Evolutionary conservation across 352 stramenopile genomes (phyloP).

Genomic region (Globisporangium apiculatum): DNA sequence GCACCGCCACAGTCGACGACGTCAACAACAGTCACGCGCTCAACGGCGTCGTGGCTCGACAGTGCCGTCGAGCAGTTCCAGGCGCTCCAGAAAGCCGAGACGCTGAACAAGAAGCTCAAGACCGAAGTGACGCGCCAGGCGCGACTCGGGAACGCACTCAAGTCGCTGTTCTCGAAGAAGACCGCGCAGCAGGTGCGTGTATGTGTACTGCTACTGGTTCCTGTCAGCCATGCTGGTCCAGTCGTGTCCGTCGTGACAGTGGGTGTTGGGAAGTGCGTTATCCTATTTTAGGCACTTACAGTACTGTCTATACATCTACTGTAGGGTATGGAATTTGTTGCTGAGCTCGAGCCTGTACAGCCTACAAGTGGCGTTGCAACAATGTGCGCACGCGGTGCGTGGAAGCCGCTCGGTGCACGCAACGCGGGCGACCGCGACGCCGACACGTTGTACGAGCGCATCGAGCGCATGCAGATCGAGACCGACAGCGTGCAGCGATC

Average conservation of each 20-base stretch:
- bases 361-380: neutral
- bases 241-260: too few relatives aligned
- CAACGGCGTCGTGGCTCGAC: conserved; percentile 7
- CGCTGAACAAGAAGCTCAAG: conserved; percentile 8
- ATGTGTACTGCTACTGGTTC: too few relatives aligned
- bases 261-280: too few relatives aligned
- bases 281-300: too few relatives aligned
- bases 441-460: conserved; percentile 7
- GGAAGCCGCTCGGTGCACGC: neutral
- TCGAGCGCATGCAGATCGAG: conserved; percentile 10
- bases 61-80: conserved; percentile 8
- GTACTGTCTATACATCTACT: neutral
- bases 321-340: conserved; percentile 3
- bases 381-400: neutral
- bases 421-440: neutral
- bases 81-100: conserved; percentile 7
- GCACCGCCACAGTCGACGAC: too few relatives aligned
- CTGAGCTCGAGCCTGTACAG: conserved; percentile 1
- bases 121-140: conserved; percentile 5
- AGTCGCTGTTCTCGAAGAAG: conserved; percentile 9
- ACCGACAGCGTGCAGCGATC: conserved; percentile 5
- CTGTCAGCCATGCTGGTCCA: too few relatives aligned
- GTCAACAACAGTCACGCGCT: neutral
- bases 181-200: conserved; percentile 8
- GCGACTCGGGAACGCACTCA: conserved; percentile 6